A percentile compares a stretch with the other conserved stretches of the same genome.
phyloP scores from a whole-genome alignment of 177 flowering plant genomes.

The Vitis hybrid region DNA sequence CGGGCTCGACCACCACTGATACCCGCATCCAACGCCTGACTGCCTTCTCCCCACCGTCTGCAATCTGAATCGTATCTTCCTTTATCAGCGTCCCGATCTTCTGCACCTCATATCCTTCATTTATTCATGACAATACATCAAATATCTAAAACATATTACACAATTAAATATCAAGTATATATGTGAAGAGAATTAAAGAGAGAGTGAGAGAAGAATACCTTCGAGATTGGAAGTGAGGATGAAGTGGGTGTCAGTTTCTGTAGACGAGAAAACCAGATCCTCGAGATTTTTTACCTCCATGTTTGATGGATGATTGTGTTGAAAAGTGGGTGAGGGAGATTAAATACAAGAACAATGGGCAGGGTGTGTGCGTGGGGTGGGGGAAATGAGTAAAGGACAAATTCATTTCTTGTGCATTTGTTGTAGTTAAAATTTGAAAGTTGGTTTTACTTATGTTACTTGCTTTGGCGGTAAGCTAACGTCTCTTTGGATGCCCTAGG shows the following conservation, averaged over 20 bases:
- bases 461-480: constrained; percentile 33
- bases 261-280: constrained; percentile 35
- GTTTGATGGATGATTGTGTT: neutral
- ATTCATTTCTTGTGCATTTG: constrained; percentile 27
- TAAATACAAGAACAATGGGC: neutral
- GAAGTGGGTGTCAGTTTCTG: constrained; percentile 44
- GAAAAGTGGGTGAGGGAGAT: neutral
- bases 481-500: constrained; percentile 1
- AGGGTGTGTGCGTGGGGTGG: too few relatives aligned
- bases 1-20: constrained; percentile 1
- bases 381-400: constrained; percentile 3
- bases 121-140: neutral
- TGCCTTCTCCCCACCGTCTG: constrained; percentile 34
- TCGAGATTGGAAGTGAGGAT: constrained; percentile 45
- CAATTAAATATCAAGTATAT: too few relatives aligned
- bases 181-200: neutral
- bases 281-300: constrained; percentile 57
- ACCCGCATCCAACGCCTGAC: neutral
- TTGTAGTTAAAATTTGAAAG: constrained; percentile 6
- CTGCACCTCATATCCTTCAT: constrained; percentile 37
- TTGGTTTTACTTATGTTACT: constrained; percentile 10
- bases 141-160: neutral
- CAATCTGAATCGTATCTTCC: constrained; percentile 36
- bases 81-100: constrained; percentile 38
- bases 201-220: constrained; percentile 19